These are phyloP conservation scores for Populus tremula DNA, from an alignment of 345 rosid genomes.

Conservation along the genomic window DNA sequence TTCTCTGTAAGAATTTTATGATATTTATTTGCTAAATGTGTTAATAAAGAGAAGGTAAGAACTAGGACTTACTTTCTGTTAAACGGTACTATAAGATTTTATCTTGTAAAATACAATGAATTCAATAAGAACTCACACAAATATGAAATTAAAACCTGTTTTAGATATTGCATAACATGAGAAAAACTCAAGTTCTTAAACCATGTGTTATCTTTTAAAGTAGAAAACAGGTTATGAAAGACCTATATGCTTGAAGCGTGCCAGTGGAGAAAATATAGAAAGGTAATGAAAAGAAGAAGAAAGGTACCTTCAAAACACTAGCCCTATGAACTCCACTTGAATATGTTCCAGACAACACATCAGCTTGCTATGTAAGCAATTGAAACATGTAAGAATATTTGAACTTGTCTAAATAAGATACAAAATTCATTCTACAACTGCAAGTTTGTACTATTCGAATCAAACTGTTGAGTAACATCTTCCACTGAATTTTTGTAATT, in stretches of 20 bases:
- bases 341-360: conserved; percentile 74
- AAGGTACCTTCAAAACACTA: conserved; percentile 66
- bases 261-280: conserved; percentile 61
- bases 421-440: background rate
- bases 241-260: conserved; percentile 73
- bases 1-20: no score
- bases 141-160: no score
- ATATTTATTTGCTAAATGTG: no score
- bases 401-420: background rate
- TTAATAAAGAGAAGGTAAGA: no score
- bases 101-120: no score
- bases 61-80: no score
- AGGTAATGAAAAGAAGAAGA: conserved; percentile 60
- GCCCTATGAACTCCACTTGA: conserved; percentile 65
- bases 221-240: background rate
- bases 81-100: no score
- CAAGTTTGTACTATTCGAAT: no score
- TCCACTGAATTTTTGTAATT: background rate
- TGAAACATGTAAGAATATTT: background rate
- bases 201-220: no score
- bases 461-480: background rate
- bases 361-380: conserved; percentile 17
- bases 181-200: no score
- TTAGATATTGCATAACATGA: no score
- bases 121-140: no score